Conservation (phyloP, 192 early-diverging fungal species). For the Phlyctochytrium planicorne region DNA sequence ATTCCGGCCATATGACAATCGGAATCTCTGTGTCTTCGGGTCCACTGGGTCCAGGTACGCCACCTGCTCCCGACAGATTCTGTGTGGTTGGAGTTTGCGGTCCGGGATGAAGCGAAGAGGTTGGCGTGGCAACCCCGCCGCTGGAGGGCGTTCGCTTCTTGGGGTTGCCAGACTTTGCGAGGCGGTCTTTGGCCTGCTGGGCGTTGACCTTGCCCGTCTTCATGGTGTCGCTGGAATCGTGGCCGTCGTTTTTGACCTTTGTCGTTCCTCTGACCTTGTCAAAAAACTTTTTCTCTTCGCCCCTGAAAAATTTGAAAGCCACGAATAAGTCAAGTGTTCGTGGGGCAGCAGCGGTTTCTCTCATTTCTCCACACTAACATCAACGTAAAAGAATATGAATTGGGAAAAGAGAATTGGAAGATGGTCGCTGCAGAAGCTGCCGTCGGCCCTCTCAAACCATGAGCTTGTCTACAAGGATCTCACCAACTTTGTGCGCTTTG, state of each 20-base stretch:
- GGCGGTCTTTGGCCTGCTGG: not conserved
- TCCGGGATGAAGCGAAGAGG: not conserved
- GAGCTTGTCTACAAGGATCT: not conserved
- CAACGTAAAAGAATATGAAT: too few species aligned
- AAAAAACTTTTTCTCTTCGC: too few species aligned
- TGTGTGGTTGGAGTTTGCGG: slow-evolving; percentile 9
- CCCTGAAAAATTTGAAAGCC: too few species aligned
- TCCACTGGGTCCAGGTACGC: not conserved
- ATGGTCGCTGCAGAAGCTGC: too few species aligned
- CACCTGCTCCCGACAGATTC: slow-evolving; percentile 6
- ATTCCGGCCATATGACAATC: slow-evolving; percentile 57
- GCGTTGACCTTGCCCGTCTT: not conserved
- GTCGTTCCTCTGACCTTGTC: too few species aligned
- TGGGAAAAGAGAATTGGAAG: too few species aligned
- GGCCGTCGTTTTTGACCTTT: too few species aligned
- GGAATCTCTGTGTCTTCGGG: slow-evolving; percentile 33
- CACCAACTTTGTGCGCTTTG: not conserved
- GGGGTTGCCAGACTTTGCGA: slow-evolving; percentile 23
- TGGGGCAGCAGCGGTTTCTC: too few species aligned
- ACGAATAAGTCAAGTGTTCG: too few species aligned
- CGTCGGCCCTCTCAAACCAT: too few species aligned
- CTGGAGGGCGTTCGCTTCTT: slow-evolving; percentile 38
- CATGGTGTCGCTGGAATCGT: too few species aligned
- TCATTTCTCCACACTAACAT: too few species aligned
- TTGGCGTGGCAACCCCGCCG: slow-evolving; percentile 5